Evolutionary conservation across 2,329 filamentous ascomycete genomes (phyloP).

Genomic region (Hypoxylon sp.): DNA sequence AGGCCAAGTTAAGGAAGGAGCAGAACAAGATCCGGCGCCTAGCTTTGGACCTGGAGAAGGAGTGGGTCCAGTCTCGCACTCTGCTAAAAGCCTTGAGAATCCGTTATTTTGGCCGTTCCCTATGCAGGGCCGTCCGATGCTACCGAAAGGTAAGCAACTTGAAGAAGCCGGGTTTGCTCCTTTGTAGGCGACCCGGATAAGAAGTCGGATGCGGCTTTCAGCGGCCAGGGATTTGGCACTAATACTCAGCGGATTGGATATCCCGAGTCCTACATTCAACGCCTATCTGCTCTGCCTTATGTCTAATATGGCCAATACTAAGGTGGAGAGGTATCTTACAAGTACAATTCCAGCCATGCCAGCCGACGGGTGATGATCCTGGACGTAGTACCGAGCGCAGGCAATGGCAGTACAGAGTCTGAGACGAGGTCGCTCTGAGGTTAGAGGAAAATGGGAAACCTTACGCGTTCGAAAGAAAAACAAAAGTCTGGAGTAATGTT

Average conservation of each 20-base stretch:
- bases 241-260: neutral
- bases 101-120: slow-evolving; percentile 72
- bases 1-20: slow-evolving; percentile 20
- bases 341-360: neutral
- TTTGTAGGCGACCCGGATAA: slow-evolving; percentile 45
- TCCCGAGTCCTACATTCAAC: neutral
- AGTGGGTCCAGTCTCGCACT: slow-evolving; percentile 34
- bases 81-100: slow-evolving; percentile 60
- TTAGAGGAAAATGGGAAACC: neutral
- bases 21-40: slow-evolving; percentile 28
- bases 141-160: slow-evolving; percentile 61
- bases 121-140: slow-evolving; percentile 68
- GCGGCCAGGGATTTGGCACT: neutral
- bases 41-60: slow-evolving; percentile 24
- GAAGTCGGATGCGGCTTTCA: neutral
- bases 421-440: neutral
- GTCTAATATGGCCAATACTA: neutral
- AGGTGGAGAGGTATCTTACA: neutral
- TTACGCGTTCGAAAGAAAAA: neutral
- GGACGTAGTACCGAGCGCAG: neutral
- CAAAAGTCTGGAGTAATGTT: neutral
- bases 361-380: neutral
- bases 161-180: slow-evolving; percentile 65
- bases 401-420: neutral
- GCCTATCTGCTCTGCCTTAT: neutral